Percentiles rank a stretch among this genome's conserved stretches.
These are phyloP conservation scores for Sclerotinia subarctica DNA, from an alignment of 2,329 filamentous ascomycete genomes.

Conservation along the genomic window DNA sequence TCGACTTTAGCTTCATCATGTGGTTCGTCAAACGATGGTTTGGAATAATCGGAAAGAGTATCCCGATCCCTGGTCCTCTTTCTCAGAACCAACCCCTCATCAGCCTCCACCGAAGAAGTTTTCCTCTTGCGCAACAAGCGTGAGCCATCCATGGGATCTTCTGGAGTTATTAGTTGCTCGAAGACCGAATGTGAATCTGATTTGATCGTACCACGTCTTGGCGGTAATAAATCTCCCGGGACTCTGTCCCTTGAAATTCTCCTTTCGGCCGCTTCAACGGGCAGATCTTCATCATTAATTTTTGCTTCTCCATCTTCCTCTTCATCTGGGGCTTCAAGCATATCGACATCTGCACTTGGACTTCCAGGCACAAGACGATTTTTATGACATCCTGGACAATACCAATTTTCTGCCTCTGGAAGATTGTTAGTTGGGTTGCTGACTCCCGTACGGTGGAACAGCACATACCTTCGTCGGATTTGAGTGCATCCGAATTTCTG, in stretches of 20 bases:
- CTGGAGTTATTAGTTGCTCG: constrained; percentile 67
- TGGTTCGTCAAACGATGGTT: constrained; percentile 21
- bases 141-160: constrained; percentile 72
- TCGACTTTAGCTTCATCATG: constrained; percentile 25
- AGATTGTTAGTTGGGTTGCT: constrained; percentile 8
- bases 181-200: constrained; percentile 75
- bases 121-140: constrained; percentile 81
- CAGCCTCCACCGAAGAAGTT: constrained; percentile 64
- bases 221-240: constrained; percentile 68
- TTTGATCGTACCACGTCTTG: constrained; percentile 60
- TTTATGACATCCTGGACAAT: constrained; percentile 51
- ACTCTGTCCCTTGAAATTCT: constrained; percentile 63
- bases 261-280: constrained; percentile 40
- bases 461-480: constrained; percentile 58
- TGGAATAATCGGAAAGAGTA: constrained; percentile 26
- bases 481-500: constrained; percentile 63
- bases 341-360: constrained; percentile 27
- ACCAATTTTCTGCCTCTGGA: constrained; percentile 56
- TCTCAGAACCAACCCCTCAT: constrained; percentile 52
- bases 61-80: constrained; percentile 45
- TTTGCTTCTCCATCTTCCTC: constrained; percentile 18
- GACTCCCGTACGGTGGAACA: not conserved
- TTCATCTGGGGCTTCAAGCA: constrained; percentile 21
- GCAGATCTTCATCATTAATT: not conserved
- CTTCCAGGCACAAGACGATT: constrained; percentile 47